Conservation (phyloP, 129 eudicot species). For the Arctium minus region DNA sequence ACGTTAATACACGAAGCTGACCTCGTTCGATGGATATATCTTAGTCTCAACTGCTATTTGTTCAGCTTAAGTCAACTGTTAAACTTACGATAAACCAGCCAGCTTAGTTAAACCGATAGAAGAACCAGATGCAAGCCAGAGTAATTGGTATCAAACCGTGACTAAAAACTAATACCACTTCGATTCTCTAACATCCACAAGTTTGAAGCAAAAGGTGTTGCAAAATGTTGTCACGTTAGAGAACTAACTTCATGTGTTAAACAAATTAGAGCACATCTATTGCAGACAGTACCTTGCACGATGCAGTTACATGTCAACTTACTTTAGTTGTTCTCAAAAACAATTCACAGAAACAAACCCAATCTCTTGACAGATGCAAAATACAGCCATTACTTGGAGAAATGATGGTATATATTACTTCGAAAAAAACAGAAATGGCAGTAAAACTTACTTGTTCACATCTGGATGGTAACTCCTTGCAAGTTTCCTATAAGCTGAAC, state of each 20-base stretch:
- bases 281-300: not conserved
- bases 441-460: slow-evolving; percentile 81
- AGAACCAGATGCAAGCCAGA: no score
- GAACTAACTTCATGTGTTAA: not conserved
- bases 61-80: no score
- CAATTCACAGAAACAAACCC: not conserved
- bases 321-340: not conserved
- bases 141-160: no score
- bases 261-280: not conserved
- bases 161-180: no score
- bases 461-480: slow-evolving; percentile 98
- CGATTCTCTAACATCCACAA: no score
- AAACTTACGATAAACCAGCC: no score
- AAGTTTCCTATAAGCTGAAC: slow-evolving; percentile 92
- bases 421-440: not conserved
- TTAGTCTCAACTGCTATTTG: no score
- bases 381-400: not conserved
- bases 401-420: not conserved
- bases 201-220: no score
- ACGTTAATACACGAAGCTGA: no score
- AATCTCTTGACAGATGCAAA: not conserved
- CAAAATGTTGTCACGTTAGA: not conserved
- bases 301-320: not conserved
- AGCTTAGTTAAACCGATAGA: no score
- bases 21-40: no score